Evolutionary conservation across 305 asterid species (phyloP).

Genomic region (Fraxinus sp.): DNA sequence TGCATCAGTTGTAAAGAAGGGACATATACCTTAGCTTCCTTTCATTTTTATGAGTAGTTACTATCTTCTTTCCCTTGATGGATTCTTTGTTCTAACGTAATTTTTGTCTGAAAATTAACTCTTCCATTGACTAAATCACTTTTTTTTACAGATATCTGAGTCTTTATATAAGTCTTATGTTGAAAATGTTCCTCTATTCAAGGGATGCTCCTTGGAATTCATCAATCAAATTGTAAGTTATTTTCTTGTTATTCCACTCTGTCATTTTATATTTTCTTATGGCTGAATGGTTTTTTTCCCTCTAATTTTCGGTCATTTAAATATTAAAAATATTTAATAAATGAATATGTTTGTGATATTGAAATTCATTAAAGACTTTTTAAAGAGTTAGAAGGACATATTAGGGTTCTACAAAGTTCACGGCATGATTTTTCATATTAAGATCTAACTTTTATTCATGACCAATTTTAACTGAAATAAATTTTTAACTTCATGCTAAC

Average conservation of each 20-base stretch:
- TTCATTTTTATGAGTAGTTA: background rate
- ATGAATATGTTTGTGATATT: background rate
- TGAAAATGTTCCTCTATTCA: slow-evolving; percentile 66
- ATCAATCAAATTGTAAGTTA: slow-evolving; percentile 79
- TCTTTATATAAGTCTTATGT: slow-evolving; percentile 57
- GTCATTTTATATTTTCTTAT: background rate
- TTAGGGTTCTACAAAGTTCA: background rate
- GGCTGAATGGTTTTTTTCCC: background rate
- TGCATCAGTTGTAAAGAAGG: background rate
- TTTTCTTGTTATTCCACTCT: background rate
- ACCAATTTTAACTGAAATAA: background rate
- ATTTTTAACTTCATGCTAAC: background rate
- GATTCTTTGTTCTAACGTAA: background rate
- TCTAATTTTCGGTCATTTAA: background rate
- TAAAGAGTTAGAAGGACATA: background rate
- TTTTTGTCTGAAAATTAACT: background rate
- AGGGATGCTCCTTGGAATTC: slow-evolving; percentile 74
- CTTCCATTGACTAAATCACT: slow-evolving; percentile 11
- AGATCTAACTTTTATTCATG: background rate
- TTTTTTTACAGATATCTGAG: slow-evolving; percentile 63
- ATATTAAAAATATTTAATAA: background rate
- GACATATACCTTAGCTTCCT: background rate
- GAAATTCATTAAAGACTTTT: background rate
- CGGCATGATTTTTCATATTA: background rate
- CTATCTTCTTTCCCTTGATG: background rate